A percentile compares a stretch with the other conserved stretches of the same genome.
Conservation (phyloP, 495 filamentous ascomycete species). For the Podospora australis region DNA sequence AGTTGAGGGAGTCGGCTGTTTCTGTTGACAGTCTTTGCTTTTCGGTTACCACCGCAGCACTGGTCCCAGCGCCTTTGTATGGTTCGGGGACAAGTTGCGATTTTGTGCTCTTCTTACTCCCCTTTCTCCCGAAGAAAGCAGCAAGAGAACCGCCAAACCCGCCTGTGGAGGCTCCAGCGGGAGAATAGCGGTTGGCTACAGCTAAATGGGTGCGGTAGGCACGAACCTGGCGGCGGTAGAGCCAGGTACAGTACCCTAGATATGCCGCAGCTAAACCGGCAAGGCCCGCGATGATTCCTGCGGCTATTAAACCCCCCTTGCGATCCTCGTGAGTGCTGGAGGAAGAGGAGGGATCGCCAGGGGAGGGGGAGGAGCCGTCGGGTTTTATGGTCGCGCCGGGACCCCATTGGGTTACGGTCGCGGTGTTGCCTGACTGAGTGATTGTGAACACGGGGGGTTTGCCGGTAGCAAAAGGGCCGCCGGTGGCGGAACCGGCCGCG, state of each 20-base stretch:
- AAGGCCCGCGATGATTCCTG: conserved; percentile 56
- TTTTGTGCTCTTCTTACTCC: conserved; percentile 20
- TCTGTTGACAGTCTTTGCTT: conserved; percentile 18
- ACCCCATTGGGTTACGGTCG: conserved; percentile 43
- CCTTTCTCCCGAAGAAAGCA: conserved; percentile 17
- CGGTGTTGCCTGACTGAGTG: conserved; percentile 50
- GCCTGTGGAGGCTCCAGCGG: conserved; percentile 7
- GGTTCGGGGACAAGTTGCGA: background rate
- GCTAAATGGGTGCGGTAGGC: conserved; percentile 59
- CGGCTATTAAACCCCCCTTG: conserved; percentile 49
- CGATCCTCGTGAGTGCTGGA: background rate
- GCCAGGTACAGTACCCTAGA: conserved; percentile 64
- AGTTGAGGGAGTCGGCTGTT: conserved; percentile 25
- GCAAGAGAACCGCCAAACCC: conserved; percentile 9
- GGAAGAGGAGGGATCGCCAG: too few relatives aligned
- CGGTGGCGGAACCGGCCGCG: conserved; percentile 51
- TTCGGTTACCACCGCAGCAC: conserved; percentile 11
- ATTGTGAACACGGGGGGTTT: conserved; percentile 57
- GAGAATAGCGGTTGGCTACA: conserved; percentile 40
- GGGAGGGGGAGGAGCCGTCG: background rate
- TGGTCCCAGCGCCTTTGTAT: background rate
- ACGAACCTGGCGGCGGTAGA: conserved; percentile 57
- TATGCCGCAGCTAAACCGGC: conserved; percentile 53
- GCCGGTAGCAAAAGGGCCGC: conserved; percentile 63
- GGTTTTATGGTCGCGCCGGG: conserved; percentile 29